Conservation (phyloP, 2,329 filamentous ascomycete species). For the Talaromyces marneffei region DNA sequence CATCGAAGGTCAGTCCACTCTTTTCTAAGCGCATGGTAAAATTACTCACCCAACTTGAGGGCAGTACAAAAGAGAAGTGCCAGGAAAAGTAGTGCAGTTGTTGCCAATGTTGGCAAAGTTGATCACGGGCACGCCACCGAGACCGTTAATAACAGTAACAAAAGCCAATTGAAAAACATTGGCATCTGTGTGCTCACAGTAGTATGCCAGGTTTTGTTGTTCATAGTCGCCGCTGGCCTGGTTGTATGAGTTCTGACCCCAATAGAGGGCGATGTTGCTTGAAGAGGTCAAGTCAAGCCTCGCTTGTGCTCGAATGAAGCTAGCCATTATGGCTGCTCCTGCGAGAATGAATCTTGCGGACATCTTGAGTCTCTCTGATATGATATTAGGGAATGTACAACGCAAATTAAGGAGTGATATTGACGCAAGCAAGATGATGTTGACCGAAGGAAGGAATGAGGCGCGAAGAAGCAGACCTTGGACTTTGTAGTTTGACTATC, state of each 20-base stretch:
- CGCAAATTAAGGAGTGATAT: slow-evolving; percentile 2
- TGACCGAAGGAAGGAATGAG: slow-evolving; percentile 2
- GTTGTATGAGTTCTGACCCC: slow-evolving; percentile 61
- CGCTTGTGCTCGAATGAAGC: slow-evolving; percentile 31
- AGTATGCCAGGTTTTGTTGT: slow-evolving; percentile 53
- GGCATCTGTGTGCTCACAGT: slow-evolving; percentile 46
- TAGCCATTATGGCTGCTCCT: slow-evolving; percentile 19
- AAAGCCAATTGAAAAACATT: slow-evolving; percentile 18
- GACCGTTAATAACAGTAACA: slow-evolving; percentile 40
- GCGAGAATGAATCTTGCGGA: slow-evolving; percentile 11
- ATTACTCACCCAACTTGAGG: slow-evolving; percentile 56
- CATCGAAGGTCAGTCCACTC: slow-evolving; percentile 17
- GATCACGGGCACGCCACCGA: slow-evolving; percentile 45
- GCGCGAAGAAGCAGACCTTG: not conserved
- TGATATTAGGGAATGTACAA: not conserved
- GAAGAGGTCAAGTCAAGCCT: slow-evolving; percentile 41
- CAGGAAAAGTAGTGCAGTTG: slow-evolving; percentile 54
- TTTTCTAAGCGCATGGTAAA: not conserved
- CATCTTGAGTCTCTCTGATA: slow-evolving; percentile 2
- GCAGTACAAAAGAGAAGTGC: slow-evolving; percentile 56
- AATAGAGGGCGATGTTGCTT: slow-evolving; percentile 60
- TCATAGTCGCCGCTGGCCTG: slow-evolving; percentile 40
- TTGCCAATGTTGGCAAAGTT: slow-evolving; percentile 63
- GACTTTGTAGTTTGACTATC: not conserved
- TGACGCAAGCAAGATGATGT: not conserved